Conservation (phyloP, 768 basidiomycete genomes). For the Boletus edulis region DNA sequence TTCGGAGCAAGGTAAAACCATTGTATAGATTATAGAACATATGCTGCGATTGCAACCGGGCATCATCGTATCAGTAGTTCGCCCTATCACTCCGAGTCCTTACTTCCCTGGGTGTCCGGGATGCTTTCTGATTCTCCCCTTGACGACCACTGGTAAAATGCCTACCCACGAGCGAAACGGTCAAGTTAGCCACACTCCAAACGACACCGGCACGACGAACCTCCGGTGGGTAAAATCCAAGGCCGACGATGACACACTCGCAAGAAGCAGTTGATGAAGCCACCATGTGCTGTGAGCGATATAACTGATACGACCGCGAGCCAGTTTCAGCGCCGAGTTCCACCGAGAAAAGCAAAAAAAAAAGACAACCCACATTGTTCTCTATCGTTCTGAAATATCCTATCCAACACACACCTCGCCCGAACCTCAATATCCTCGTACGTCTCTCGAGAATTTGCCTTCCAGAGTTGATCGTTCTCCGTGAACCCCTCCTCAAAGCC, state of each 20-base stretch:
- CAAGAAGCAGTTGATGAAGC: slow-evolving; percentile 58
- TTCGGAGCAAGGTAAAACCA: neutral
- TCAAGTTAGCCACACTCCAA: neutral
- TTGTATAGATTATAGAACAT: too few species aligned
- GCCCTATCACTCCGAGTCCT: too few species aligned
- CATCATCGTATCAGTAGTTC: too few species aligned
- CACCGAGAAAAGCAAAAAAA: neutral
- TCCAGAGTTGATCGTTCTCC: slow-evolving; percentile 65
- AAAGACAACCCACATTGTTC: slow-evolving; percentile 40
- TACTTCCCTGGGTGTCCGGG: neutral
- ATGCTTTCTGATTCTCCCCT: neutral
- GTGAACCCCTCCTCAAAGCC: slow-evolving; percentile 53
- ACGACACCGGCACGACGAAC: slow-evolving; percentile 39
- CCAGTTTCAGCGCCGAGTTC: neutral
- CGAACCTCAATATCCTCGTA: slow-evolving; percentile 38
- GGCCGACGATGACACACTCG: slow-evolving; percentile 39
- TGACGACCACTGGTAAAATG: slow-evolving; percentile 27
- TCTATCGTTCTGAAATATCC: slow-evolving; percentile 44
- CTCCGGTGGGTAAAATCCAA: slow-evolving; percentile 61
- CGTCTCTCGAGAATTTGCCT: slow-evolving; percentile 19
- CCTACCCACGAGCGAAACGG: slow-evolving; percentile 8
- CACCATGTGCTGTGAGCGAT: slow-evolving; percentile 65
- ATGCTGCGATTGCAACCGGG: too few species aligned
- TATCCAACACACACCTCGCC: slow-evolving; percentile 51
- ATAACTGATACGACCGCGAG: slow-evolving; percentile 41